Evolutionary conservation across 176 grass and related monocot genomes (phyloP).

Genomic region (Thinopyrum elongatum): DNA sequence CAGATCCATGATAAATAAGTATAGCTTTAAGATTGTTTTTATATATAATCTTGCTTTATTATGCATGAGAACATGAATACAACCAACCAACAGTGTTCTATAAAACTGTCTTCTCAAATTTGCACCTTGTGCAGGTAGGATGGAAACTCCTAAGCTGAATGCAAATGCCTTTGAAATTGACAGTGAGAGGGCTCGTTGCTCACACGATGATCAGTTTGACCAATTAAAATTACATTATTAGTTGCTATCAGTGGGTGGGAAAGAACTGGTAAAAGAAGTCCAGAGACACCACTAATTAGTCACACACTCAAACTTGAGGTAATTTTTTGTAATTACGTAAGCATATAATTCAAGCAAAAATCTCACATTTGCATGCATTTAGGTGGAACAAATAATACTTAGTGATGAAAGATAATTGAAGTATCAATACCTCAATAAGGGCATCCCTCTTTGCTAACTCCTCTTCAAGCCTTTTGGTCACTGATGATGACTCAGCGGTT

Average conservation of each 20-base stretch:
- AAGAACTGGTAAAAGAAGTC: neutral
- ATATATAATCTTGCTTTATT: neutral
- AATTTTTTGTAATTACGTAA: constrained; percentile 3
- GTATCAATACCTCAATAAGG: constrained; percentile 85
- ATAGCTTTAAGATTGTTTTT: neutral
- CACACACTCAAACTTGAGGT: neutral
- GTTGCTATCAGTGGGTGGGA: neutral
- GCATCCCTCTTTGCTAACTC: constrained; percentile 95
- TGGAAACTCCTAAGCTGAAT: neutral
- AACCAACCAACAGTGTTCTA: constrained; percentile 8
- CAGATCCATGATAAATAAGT: neutral
- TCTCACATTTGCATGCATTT: neutral
- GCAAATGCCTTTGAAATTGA: neutral
- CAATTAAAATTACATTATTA: neutral
- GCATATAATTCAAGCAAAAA: constrained; percentile 4
- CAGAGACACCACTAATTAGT: neutral
- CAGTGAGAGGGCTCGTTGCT: neutral
- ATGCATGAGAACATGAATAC: neutral
- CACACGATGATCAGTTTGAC: constrained; percentile 6
- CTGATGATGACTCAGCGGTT: constrained; percentile 69
- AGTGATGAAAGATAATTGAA: constrained; percentile 1
- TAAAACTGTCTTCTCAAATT: constrained; percentile 13
- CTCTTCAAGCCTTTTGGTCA: constrained; percentile 94
- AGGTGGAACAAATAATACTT: neutral
- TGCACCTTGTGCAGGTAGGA: neutral